Evolutionary conservation across 176 grass and related monocot species (phyloP).

Genomic region (Avena atlantica): DNA sequence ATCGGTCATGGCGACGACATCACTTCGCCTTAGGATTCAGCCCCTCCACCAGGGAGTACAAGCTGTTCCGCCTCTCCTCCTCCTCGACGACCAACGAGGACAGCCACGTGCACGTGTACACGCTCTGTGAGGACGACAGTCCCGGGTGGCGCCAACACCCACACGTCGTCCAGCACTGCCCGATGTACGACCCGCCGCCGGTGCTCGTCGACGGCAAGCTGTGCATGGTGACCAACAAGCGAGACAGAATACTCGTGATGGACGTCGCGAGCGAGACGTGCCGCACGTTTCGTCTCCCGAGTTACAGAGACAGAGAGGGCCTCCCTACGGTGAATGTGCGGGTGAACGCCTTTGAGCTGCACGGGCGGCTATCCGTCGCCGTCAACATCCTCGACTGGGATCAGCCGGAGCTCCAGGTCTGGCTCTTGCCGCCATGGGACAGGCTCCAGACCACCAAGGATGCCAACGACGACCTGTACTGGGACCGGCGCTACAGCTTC

Average conservation of each 20-base stretch:
- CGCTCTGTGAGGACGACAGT: neutral
- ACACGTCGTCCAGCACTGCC: neutral
- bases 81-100: neutral
- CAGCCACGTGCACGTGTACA: neutral
- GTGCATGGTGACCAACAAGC: neutral
- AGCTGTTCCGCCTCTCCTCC: constrained; percentile 13
- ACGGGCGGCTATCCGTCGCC: neutral
- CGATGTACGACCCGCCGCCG: neutral
- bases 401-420: neutral
- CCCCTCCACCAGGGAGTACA: neutral
- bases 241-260: neutral
- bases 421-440: neutral
- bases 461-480: neutral
- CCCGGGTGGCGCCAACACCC: neutral
- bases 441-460: neutral
- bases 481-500: neutral
- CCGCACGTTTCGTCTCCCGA: neutral
- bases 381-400: neutral
- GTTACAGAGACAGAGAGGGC: neutral
- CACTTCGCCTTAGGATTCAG: constrained; percentile 8
- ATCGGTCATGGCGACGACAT: neutral
- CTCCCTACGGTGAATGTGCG: neutral
- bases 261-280: neutral
- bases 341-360: neutral
- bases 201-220: constrained; percentile 20